Evolutionary conservation across 2,329 filamentous ascomycete species (phyloP), one percentile per base, ranked within the genome.

Genomic region (Aspergillus jensenii): DNA sequence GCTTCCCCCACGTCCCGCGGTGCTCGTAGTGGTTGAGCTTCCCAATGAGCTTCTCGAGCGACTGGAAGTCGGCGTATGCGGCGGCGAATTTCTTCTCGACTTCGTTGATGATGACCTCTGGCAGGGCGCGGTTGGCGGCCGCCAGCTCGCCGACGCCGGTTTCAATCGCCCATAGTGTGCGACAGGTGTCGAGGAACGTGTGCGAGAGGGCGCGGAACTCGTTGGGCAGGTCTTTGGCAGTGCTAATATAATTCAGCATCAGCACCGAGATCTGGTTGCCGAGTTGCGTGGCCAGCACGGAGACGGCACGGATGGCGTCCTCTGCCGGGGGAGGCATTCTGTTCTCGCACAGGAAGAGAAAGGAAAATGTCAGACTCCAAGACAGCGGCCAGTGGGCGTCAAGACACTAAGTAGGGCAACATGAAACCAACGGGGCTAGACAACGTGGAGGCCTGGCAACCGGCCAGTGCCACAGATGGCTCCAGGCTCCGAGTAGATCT

Each of bases 161-260:
- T 71, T 89, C 86, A 60, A 90, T 86, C n/a, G 84, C 83, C 79
- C 86, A 88, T 43, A 90, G 77, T 43, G 86, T 83, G 54, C 86
- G 82, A 69, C 84, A 87, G 5, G 85, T 84, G 56, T 89, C 86
- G 58, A 90, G 80, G 67, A 90, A 89, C 62, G 87, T 85, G 60
- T 82, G 81, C 9, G 87, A 86, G 19, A 90, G 79, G 25, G 79
- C 75, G 58, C 83, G 81, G 69, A 88, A 84, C 33, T 83, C 82
- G 52, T 80, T 74, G 0, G 82, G 81, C 37, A 82, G 78, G 37
- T 80, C 74, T 64, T 84, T 85, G 58, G 81, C 79, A 4, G 82
- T 80, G 55, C 82, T 83, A 21, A 87, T 78, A 61, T 86, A 88
- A 69, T 88, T 86, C 41, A 88, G 79, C 77, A 87, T 84, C 62